Evolutionary conservation across 441 rosid genomes (phyloP).

Genomic region (Hypseocharis bilobata): DNA sequence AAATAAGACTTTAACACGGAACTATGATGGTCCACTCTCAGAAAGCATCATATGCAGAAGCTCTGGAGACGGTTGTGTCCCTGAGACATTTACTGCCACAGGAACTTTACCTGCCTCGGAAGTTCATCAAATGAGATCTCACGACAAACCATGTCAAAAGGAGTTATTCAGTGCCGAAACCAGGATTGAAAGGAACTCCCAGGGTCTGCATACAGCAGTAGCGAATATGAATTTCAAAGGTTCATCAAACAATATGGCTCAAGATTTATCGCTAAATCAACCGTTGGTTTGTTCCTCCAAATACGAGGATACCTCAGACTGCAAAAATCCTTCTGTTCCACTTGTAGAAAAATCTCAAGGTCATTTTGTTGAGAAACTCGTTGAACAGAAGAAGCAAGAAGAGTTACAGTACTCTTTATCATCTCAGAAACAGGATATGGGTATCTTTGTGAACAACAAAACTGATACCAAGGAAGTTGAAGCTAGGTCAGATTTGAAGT

Average conservation of each 20-base stretch:
- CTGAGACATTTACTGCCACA: constrained; percentile 21
- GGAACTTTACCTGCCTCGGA: constrained; percentile 26
- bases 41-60: constrained; percentile 38
- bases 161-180: constrained; percentile 20
- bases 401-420: constrained; percentile 22
- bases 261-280: constrained; percentile 21
- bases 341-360: constrained; percentile 24
- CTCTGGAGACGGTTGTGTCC: constrained; percentile 21
- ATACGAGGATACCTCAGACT: constrained; percentile 24
- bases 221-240: constrained; percentile 19
- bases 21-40: constrained; percentile 30
- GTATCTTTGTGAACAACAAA: constrained; percentile 20
- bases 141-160: constrained; percentile 20
- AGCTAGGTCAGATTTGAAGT: constrained; percentile 31
- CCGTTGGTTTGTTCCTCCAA: constrained; percentile 20
- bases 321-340: constrained; percentile 23
- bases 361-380: constrained; percentile 23
- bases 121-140: constrained; percentile 24
- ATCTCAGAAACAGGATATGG: constrained; percentile 26
- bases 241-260: constrained; percentile 18
- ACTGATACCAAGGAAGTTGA: constrained; percentile 25
- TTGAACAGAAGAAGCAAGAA: constrained; percentile 20
- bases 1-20: constrained; percentile 20
- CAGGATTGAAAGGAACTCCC: constrained; percentile 24
- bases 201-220: constrained; percentile 21